Base-by-base conservation (phyloP, 192 early-diverging fungal genomes). In the Umbelopsis isabellina region DNA sequence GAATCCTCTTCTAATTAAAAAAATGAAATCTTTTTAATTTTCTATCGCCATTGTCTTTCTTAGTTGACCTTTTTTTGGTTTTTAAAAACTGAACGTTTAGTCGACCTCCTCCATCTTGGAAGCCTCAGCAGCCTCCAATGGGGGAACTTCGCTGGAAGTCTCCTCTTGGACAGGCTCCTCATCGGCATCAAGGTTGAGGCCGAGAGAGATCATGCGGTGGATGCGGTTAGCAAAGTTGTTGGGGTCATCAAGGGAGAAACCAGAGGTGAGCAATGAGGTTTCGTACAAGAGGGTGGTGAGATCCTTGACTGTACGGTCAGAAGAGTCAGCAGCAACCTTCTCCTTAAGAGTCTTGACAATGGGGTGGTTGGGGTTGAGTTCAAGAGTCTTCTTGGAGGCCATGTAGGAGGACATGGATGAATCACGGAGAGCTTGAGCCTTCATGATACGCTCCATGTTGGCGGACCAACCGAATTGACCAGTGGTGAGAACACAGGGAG, bases 371-470 rank as follows among this genome's bases (percentile, higher is more conserved):
- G 98, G 92, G 92, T 99, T 98, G 81, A 99, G 84, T 85, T 98
- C 98, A 75, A 99, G 87, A 55, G 95, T 98, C 91, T 98, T 97
- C 93, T 99, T 99, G 80, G 93, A 95, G 45, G 94, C 95, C 98
- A 99, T 99, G 94, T 98, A 99, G n/a, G 92, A 86, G 66, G 95
- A 93, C 98, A 98, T 98, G 76, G 92, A 93, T 48, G 92, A 92
- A 86, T 99, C 97, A 83, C 97, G 94, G 82, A 99, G 91, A 49
- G 98, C 97, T 86, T 99, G 98, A 65, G 98, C 95, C 88, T 96
- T 98, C 98, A 99, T 99, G 93, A 99, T 98, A 89, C 98, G 95
- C 87, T 99, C 98, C 96, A 99, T 98, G 93, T 98, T 99, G 77
- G 96, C 97, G 48, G 97, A 97, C 97, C 97, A 99, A 70, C 97